These are phyloP conservation scores for Rostrohypoxylon terebratum DNA, from an alignment of 495 filamentous ascomycete species.

Conservation along the genomic window DNA sequence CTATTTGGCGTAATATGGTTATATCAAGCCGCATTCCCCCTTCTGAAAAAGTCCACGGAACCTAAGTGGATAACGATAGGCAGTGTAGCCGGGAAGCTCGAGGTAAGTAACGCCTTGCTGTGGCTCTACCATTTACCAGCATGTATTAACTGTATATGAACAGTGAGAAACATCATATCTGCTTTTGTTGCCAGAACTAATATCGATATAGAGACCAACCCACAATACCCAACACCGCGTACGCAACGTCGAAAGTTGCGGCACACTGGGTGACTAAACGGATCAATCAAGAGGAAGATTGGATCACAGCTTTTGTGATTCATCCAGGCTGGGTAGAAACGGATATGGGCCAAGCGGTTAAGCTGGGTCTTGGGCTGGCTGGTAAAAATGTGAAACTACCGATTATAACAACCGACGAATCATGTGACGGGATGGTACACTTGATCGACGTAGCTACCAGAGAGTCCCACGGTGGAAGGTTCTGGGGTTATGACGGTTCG, in stretches of 20 bases:
- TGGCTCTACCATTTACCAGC: not conserved
- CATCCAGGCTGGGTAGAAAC: slow-evolving; percentile 44
- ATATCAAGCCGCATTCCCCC: slow-evolving; percentile 48
- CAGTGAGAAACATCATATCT: slow-evolving; percentile 14
- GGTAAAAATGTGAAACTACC: slow-evolving; percentile 5
- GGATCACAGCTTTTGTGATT: slow-evolving; percentile 53
- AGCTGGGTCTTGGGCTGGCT: not conserved
- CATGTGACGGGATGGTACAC: slow-evolving; percentile 45
- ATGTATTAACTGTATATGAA: not conserved
- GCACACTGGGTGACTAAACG: slow-evolving; percentile 55
- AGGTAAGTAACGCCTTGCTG: slow-evolving; percentile 28
- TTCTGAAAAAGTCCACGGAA: slow-evolving; percentile 47
- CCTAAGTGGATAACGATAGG: slow-evolving; percentile 55
- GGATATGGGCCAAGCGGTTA: slow-evolving; percentile 7
- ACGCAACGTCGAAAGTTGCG: slow-evolving; percentile 55
- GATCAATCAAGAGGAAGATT: slow-evolving; percentile 55
- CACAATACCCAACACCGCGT: slow-evolving; percentile 51
- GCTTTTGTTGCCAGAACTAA: slow-evolving; percentile 16
- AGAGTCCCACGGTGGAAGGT: slow-evolving; percentile 49
- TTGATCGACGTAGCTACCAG: slow-evolving; percentile 50
- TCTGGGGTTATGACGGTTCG: slow-evolving; percentile 44
- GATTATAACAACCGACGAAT: slow-evolving; percentile 46
- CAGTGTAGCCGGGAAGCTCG: slow-evolving; percentile 42
- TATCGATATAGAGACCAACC: slow-evolving; percentile 35
- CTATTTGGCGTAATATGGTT: slow-evolving; percentile 49